A percentile compares a stretch with the other conserved stretches of the same genome.
phyloP scores from a whole-genome alignment of 345 rosid species.

The Bruguiera gymnorhiza region DNA sequence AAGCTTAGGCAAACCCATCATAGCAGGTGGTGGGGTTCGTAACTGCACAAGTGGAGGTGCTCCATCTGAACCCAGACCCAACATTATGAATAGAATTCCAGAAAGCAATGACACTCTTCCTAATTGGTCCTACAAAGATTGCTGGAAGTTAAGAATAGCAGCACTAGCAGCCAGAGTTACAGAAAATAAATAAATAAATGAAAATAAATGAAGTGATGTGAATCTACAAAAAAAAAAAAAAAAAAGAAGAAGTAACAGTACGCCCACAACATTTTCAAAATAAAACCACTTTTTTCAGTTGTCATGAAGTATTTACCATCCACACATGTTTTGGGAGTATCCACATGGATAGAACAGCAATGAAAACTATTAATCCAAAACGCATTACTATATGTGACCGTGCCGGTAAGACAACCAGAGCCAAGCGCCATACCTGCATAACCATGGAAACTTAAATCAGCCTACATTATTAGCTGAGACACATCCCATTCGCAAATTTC shows the following conservation, averaged over 20 bases:
- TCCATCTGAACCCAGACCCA: conserved; percentile 90
- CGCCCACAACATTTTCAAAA: background rate
- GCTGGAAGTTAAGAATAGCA: conserved; percentile 14
- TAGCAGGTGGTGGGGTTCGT: conserved; percentile 74
- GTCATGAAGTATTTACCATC: conserved; percentile 47
- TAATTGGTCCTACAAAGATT: conserved; percentile 68
- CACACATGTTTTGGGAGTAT: conserved; percentile 69
- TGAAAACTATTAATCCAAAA: conserved; percentile 60
- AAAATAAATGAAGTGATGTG: background rate
- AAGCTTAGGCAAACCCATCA: conserved; percentile 65
- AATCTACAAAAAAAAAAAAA: background rate
- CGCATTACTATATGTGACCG: conserved; percentile 73
- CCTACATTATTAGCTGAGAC: background rate
- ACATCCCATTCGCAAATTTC: background rate
- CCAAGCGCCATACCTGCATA: conserved; percentile 85
- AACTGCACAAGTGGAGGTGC: conserved; percentile 73
- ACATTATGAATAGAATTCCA: conserved; percentile 66
- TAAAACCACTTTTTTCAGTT: background rate
- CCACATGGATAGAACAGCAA: conserved; percentile 63
- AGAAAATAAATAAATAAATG: background rate
- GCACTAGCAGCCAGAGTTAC: background rate
- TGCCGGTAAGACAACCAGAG: conserved; percentile 85
- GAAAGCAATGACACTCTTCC: conserved; percentile 87
- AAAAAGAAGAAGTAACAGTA: conserved; percentile 1
- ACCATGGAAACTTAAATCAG: conserved; percentile 6